A percentile compares a stretch with the other conserved stretches of the same genome.
phyloP scores from a whole-genome alignment of 2,329 filamentous ascomycete species.

The Neophaeococcomyces mojaviensis region DNA sequence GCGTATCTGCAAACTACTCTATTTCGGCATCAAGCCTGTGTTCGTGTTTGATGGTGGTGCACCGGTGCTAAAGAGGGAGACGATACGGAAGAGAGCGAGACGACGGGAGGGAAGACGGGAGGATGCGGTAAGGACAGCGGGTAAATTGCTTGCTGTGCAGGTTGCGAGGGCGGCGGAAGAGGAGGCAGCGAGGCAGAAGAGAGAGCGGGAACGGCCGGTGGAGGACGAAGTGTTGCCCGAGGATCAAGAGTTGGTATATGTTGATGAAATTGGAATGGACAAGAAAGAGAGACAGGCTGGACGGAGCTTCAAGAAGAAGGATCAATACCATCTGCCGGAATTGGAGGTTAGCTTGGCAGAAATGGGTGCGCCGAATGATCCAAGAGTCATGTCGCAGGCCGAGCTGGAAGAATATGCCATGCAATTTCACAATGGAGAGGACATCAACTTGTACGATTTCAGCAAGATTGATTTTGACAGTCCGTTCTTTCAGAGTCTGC shows the following conservation, averaged over 20 bases:
- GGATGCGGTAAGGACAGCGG: slow-evolving; percentile 85
- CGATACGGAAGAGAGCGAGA: slow-evolving; percentile 69
- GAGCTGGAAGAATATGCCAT: slow-evolving; percentile 89
- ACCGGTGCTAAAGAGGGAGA: slow-evolving; percentile 81
- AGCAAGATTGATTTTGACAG: slow-evolving; percentile 98
- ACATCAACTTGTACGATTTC: slow-evolving; percentile 85
- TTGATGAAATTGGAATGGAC: slow-evolving; percentile 79
- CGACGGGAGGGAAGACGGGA: slow-evolving; percentile 82
- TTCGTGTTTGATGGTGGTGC: slow-evolving; percentile 98
- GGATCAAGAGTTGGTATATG: slow-evolving; percentile 69
- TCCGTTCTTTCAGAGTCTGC: slow-evolving; percentile 87
- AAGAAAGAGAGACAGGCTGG: slow-evolving; percentile 65
- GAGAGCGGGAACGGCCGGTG: slow-evolving; percentile 31
- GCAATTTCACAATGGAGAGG: slow-evolving; percentile 86
- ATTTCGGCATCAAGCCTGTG: slow-evolving; percentile 90
- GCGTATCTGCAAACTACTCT: slow-evolving; percentile 93
- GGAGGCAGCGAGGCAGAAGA: slow-evolving; percentile 61
- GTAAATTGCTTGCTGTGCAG: slow-evolving; percentile 84
- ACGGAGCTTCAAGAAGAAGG: slow-evolving; percentile 74
- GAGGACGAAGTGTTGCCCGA: slow-evolving; percentile 64
- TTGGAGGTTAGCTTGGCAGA: slow-evolving; percentile 68
- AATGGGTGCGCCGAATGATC: slow-evolving; percentile 87
- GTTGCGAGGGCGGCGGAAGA: slow-evolving; percentile 88
- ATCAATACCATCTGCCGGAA: slow-evolving; percentile 91
- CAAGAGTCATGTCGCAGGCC: slow-evolving; percentile 90